Base-by-base conservation (phyloP, 2,329 filamentous ascomycete genomes). In the Gliomastix tumulicola region DNA sequence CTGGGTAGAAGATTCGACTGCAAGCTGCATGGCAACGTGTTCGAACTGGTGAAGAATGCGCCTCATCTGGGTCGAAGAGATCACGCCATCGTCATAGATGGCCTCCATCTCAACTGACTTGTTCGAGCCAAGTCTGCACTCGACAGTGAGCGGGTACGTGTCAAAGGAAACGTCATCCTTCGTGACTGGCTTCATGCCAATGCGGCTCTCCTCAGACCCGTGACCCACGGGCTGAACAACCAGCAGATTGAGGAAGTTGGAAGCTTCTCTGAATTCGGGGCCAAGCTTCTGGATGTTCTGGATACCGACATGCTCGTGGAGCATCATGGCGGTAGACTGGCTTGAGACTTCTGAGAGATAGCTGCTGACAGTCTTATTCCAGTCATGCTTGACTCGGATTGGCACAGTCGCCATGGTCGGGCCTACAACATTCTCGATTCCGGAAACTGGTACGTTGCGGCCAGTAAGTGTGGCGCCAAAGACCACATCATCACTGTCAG, bases 321-420 rank as follows among this genome's bases (percentile, higher is more conserved):
- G 16, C 9, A 22, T 30, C 18, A 30, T 36, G 20, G 16, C 33
- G 7, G 21, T 17, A 4, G 15, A 17, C 6, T 27, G 21, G 5
- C 13, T 15, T 23, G n/a, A n/a, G n/a, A n/a, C n/a, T n/a, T n/a
- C n/a, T n/a, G n/a, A n/a, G n/a, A n/a, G n/a, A n/a, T n/a, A n/a
- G n/a, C n/a, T n/a, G n/a, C n/a, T n/a, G n/a, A n/a, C n/a, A n/a
- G n/a, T 21, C 9, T 18, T 20, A 12, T 23, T 21, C 12, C 23
- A 30, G 17, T 40, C 30, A 19, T 40, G 10, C 6, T 12, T 19
- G n/a, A 37, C 27, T 30, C 37, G 20, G 32, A 41, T 27, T 4
- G 39, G 39, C 21, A 41, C 39, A 7, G 39, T 41, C 30, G 35
- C 34, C 16, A 41, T 35, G 11, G 39, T 41, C 8, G 39, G 39